Evolutionary conservation across 495 filamentous ascomycete genomes (phyloP).

Genomic region (Talaromyces stipitatus): DNA sequence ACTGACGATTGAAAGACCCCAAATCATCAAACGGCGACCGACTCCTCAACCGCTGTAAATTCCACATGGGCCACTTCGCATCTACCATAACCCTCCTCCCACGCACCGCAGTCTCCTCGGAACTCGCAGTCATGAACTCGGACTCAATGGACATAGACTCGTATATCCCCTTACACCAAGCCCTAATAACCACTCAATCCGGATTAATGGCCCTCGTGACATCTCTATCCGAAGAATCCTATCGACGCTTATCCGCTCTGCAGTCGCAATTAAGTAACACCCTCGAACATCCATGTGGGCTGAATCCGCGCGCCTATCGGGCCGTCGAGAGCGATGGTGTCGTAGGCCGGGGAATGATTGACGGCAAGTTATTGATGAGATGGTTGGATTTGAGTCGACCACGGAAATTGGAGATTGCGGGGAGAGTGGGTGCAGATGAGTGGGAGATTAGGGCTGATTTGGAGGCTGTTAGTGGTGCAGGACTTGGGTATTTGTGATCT

Average conservation of each 20-base stretch:
- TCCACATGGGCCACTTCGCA: conserved; percentile 75
- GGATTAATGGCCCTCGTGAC: conserved; percentile 72
- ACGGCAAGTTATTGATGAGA: conserved; percentile 51
- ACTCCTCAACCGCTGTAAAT: conserved; percentile 77
- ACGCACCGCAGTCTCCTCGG: conserved; percentile 44
- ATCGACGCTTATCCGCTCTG: conserved; percentile 76
- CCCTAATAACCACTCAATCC: conserved; percentile 62
- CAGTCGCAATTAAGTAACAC: conserved; percentile 69
- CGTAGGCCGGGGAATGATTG: conserved; percentile 51
- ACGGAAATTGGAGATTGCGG: conserved; percentile 60
- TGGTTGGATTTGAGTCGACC: conserved; percentile 66
- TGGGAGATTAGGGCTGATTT: conserved; percentile 53
- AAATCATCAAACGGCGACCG: conserved; percentile 85
- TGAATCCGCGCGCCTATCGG: conserved; percentile 78
- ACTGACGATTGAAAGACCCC: conserved; percentile 53
- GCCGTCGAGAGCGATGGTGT: conserved; percentile 41
- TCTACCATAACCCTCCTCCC: conserved; percentile 70
- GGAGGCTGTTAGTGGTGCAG: conserved; percentile 52
- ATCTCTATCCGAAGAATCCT: conserved; percentile 67
- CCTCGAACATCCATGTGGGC: conserved; percentile 65
- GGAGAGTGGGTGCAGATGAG: conserved; percentile 50
- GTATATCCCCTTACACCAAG: conserved; percentile 36
- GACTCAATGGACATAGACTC: conserved; percentile 31
- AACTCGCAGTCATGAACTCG: conserved; percentile 23
- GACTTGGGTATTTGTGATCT: conserved; percentile 41